Evolutionary conservation across 140 eudicot genomes (phyloP), one percentile per base, ranked within the genome.

Genomic region (Bidens hawaiensis): DNA sequence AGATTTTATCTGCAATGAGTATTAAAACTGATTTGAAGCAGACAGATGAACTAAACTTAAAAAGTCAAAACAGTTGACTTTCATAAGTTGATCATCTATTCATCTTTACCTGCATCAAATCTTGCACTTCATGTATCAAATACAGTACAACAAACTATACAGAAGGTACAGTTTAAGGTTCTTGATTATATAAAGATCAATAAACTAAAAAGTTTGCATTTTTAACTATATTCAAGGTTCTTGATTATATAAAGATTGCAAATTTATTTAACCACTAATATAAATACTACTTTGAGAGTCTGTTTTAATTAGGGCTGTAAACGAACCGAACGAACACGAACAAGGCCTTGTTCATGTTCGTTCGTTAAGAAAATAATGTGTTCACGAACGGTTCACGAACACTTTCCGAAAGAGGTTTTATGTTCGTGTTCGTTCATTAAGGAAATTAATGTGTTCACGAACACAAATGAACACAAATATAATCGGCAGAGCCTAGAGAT

Each of bases 21-120:
- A 36, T 65, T 19, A 67, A 59, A 74, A 59, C 15, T 21, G 23
- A 51, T 16, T 22, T 48, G 60, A 51, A 67, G 40, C 30, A 40
- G 75, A 67, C 70, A 50, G 69, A 50, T 67, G 43, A 74, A 67
- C 75, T 50, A 74, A 74, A 50, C 9, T 74, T 67, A 50, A 67
- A 46, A 59, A 48, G 28, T 74, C 40, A 50, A 30, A n/a, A 23
- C 24, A 28, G 52, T 17, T 51, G 75, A 67, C 75, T 59, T 27
- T 49, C 64, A 41, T 49, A 66, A 47, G 40, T 26, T 65, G 64
- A 66, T 31, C 51, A 60, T 34, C 46, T 60, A n/a, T n/a, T 59
- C 26, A n/a, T n/a, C n/a, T 36, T 60, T 59, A 26, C 70, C 70
- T 24, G 60, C 70, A 67, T 59, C 59, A 41, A 59, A 67, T 49